Evolutionary conservation across 768 basidiomycete genomes (phyloP), one percentile per base, ranked within the genome.

Genomic region (Leccinum boreale): DNA sequence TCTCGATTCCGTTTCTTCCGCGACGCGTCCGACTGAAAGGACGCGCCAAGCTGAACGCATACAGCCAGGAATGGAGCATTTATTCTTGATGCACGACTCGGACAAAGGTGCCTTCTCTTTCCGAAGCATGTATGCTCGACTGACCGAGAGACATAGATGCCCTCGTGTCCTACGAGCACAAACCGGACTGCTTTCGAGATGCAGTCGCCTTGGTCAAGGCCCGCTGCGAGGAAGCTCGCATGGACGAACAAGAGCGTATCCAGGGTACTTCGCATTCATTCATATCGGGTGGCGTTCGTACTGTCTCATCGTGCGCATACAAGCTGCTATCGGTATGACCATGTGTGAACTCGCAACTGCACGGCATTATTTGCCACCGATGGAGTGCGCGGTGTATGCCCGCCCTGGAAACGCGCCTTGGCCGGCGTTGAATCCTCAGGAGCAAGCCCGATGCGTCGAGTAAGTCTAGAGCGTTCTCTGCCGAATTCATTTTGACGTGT

Each of bases 311-410:
- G 2, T 3, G 51, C 62, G 70, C 69, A 70, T 64, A 74, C 44
- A 71, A 90, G 89, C 83, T 64, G 86, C 89, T 2, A 88, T 90
- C 50, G 79, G 82, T 5, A 85, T 91, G 84, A 91, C 89, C 2
- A 74, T 91, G 42, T 91, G 89, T 68, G 89, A 91, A 71, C 73
- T 90, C n/a, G 81, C 84, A 19, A 91, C 88, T 2, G 89, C 87
- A 19, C 80, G 80, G 53, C 83, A 86, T 62, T 79, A 87, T 68
- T 78, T 86, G 1, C 71, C 82, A 17, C 89, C 89, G 3, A 72
- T 89, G 63, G 89, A 90, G 74, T 90, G 89, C 45, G 61, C 65
- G 35, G 53, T 61, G 29, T 69, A 61, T 55, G 52, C 61, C n/a
- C 58, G 14, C 14, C 36, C 57, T 19, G 54, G 50, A 24, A 52